Evolutionary conservation across 805 yeast genomes (phyloP).

Genomic region (Metschnikowia proteae): DNA sequence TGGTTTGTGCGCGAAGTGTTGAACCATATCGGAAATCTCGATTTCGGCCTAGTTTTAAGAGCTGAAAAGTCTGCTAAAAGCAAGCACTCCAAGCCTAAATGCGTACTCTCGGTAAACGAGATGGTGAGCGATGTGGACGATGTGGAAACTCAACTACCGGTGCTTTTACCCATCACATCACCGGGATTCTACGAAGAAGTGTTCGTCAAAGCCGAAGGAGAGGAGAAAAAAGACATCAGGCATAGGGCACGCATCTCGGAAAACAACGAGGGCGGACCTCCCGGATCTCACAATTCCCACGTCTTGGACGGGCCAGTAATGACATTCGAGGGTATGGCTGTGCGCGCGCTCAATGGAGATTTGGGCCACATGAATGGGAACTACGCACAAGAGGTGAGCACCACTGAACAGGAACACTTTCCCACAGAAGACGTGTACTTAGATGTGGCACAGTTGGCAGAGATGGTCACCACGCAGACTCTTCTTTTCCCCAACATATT

Average conservation of each 20-base stretch:
- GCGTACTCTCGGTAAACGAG: slow-evolving; percentile 10
- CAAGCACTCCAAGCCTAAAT: background rate
- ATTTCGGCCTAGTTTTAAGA: background rate
- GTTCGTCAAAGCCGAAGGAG: slow-evolving; percentile 10
- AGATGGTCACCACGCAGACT: slow-evolving; percentile 14
- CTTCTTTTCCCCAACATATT: slow-evolving; percentile 15
- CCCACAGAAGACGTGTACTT: slow-evolving; percentile 12
- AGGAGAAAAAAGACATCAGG: background rate
- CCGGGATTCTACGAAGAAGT: slow-evolving; percentile 20
- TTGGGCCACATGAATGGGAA: background rate
- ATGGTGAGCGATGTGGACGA: slow-evolving; percentile 13
- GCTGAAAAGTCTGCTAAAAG: background rate
- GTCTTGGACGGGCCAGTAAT: slow-evolving; percentile 2
- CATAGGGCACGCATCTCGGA: background rate
- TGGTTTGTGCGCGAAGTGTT: slow-evolving; percentile 18
- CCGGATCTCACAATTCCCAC: background rate
- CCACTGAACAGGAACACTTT: background rate
- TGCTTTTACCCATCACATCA: slow-evolving; percentile 15
- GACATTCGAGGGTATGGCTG: slow-evolving; percentile 6
- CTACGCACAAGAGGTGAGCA: background rate
- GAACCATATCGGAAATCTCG: slow-evolving; percentile 7
- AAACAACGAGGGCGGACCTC: background rate
- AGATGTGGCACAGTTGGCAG: slow-evolving; percentile 18
- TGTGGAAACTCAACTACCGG: slow-evolving; percentile 14
- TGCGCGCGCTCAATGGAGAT: slow-evolving; percentile 4